A percentile compares a stretch with the other conserved stretches of the same genome.
Evolutionary conservation across 768 basidiomycete species (phyloP).

Genomic region (Lyophyllum semitale): DNA sequence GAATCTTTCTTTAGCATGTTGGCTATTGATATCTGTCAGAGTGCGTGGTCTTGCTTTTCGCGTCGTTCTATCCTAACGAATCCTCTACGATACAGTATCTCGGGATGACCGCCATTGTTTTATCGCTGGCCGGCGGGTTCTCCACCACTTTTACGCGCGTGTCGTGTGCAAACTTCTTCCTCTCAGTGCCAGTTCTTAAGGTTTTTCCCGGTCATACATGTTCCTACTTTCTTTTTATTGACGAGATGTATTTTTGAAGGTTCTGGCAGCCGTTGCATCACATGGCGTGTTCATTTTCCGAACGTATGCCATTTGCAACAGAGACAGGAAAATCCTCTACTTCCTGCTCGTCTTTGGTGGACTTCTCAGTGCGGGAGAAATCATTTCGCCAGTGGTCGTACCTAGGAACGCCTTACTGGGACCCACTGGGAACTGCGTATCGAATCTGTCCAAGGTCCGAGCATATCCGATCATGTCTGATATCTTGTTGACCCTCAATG

Average conservation of each 20-base stretch:
- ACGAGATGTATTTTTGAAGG: constrained; percentile 4
- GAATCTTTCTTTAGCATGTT: constrained; percentile 17
- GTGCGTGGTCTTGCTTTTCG: constrained; percentile 4
- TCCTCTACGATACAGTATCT: constrained; percentile 13
- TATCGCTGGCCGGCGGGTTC: constrained; percentile 19
- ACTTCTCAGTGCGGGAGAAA: constrained; percentile 15
- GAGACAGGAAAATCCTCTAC: constrained; percentile 9
- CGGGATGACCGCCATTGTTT: constrained; percentile 19
- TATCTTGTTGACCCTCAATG: background rate
- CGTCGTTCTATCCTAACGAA: background rate
- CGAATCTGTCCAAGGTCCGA: constrained; percentile 18
- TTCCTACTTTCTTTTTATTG: background rate
- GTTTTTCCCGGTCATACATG: background rate
- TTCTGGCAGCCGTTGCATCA: constrained; percentile 21
- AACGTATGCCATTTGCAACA: constrained; percentile 21
- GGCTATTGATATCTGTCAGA: constrained; percentile 17
- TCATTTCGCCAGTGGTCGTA: constrained; percentile 21
- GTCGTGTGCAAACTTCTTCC: constrained; percentile 15
- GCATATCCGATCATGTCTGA: background rate
- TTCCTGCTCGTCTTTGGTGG: constrained; percentile 20
- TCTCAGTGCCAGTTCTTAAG: constrained; percentile 19
- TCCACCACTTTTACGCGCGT: constrained; percentile 13
- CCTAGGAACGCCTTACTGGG: constrained; percentile 19
- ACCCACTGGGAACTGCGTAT: constrained; percentile 17
- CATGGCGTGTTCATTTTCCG: constrained; percentile 22